Evolutionary conservation across 768 basidiomycete species (phyloP), one percentile per base, ranked within the genome.

Genomic region (Calocera cornea): DNA sequence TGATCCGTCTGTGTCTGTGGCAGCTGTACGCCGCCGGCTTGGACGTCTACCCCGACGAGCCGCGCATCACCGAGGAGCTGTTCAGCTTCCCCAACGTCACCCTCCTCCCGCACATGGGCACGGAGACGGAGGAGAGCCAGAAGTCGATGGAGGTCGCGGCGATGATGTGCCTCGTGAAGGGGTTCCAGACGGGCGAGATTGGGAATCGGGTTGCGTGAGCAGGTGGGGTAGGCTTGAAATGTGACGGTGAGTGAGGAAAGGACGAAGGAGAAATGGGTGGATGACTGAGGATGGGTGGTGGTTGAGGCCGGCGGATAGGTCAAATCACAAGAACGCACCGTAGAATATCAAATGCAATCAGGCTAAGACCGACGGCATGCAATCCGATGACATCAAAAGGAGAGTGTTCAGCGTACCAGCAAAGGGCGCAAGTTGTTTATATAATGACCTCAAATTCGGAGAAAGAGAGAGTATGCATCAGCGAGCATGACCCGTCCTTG

Each of bases 101-200:
- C 34, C 80, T 97, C 10, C 82, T 97, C 22, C 95, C 94, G 0
- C 95, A 95, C 75, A 87, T 95, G 86, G 95, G 94, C 7, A 93
- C 92, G 0, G 87, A 90, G 75, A 93, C 84, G 65, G 84, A 85
- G 70, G 92, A 94, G 72, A 83, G 88, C 5, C 88, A 90, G 74
- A 60, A 60, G 31, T 27, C 54, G 27, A 60, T 60, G 54, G 54
- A 60, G 31, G 54, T 60, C 14, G 54, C 54, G 27, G 54, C 54
- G 54, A 60, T 60, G 54, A 60, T 29, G 54, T 60, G 54, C 31
- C 31, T 60, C 27, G 54, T 60, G 14, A 60, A 60, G 54, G 54
- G 14, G 27, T 60, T 60, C 14, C 14, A 60, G 31, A 60, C 54
- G 5, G 54, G 54, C 24, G 54, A 60, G 54, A 60, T 60, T 33